Percentiles rank a stretch among this genome's conserved stretches.
These are phyloP conservation scores for Anthoceros angustus DNA, from an alignment of 225 moss, liverwort and hornwort genomes.

Conservation along the genomic window DNA sequence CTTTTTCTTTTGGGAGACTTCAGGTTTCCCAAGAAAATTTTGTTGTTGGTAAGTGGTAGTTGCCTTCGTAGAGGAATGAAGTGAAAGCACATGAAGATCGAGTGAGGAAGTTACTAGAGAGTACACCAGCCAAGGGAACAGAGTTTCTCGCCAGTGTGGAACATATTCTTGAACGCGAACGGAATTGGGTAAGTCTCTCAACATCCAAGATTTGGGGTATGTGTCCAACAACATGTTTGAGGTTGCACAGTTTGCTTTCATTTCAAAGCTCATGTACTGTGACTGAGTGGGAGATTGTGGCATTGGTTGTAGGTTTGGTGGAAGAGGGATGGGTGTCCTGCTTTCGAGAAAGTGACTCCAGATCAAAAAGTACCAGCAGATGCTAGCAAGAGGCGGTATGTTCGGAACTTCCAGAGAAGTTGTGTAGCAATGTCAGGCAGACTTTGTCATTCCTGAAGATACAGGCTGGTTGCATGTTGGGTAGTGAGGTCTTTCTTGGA, in stretches of 20 bases:
- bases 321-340: constrained; percentile 96
- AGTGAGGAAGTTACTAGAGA: constrained; percentile 73
- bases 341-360: constrained; percentile 56
- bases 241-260: too few relatives aligned
- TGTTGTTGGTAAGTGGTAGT: not conserved
- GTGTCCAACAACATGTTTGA: too few relatives aligned
- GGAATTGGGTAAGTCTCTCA: constrained; percentile 57
- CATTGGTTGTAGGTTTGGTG: constrained; percentile 45
- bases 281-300: too few relatives aligned
- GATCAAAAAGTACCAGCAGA: constrained; percentile 26
- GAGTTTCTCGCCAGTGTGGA: constrained; percentile 82
- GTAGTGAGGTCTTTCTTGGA: constrained; percentile 8
- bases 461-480: too few relatives aligned
- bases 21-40: constrained; percentile 5
- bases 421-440: not conserved
- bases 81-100: constrained; percentile 80
- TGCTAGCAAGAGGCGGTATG: constrained; percentile 26
- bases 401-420: too few relatives aligned
- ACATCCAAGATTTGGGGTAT: not conserved
- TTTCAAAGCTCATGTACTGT: too few relatives aligned
- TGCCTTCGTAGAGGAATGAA: constrained; percentile 45
- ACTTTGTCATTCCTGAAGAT: not conserved
- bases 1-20: not conserved
- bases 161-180: constrained; percentile 86
- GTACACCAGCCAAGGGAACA: constrained; percentile 81